phyloP scores from a whole-genome alignment of 1,284 basidiomycete species.

The Pseudozyma tsukubaensis region DNA sequence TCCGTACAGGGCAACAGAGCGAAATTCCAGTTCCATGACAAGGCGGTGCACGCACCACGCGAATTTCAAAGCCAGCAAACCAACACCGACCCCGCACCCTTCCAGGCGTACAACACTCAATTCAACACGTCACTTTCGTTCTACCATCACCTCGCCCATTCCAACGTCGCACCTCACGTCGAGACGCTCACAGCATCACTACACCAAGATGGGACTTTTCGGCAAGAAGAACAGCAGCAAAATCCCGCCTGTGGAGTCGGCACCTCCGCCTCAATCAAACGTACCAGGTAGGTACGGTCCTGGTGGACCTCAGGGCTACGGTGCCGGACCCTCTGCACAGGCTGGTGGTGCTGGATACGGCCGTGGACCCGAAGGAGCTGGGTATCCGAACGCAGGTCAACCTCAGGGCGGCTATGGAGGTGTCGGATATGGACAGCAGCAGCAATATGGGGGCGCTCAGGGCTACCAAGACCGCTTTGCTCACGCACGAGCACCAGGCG shows the following conservation, averaged over 20 bases:
- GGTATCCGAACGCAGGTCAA: conserved; percentile 11
- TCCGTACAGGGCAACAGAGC: no score
- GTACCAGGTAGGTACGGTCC: conserved; percentile 27
- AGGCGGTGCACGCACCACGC: conserved; percentile 23
- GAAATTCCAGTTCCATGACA: no score
- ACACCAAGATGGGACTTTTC: conserved; percentile 37
- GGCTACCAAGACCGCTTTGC: conserved; percentile 47
- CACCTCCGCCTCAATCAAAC: conserved; percentile 19
- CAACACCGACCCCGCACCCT: neutral
- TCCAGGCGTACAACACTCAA: no score
- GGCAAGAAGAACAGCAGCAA: conserved; percentile 48
- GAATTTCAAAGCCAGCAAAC: neutral
- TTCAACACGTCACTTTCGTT: neutral
- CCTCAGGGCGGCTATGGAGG: conserved; percentile 16
- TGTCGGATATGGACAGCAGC: conserved; percentile 25
- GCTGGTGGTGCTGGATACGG: conserved; percentile 20
- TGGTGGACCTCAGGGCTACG: no score
- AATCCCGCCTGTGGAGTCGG: conserved; percentile 39
- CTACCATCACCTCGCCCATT: neutral
- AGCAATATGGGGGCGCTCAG: conserved; percentile 21
- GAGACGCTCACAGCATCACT: neutral
- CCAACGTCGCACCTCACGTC: conserved; percentile 4
- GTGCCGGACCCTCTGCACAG: conserved; percentile 15
- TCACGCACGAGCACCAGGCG: conserved; percentile 48
- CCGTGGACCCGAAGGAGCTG: conserved; percentile 12